Conservation (phyloP, 345 rosid species). For the Microcos paniculata region DNA sequence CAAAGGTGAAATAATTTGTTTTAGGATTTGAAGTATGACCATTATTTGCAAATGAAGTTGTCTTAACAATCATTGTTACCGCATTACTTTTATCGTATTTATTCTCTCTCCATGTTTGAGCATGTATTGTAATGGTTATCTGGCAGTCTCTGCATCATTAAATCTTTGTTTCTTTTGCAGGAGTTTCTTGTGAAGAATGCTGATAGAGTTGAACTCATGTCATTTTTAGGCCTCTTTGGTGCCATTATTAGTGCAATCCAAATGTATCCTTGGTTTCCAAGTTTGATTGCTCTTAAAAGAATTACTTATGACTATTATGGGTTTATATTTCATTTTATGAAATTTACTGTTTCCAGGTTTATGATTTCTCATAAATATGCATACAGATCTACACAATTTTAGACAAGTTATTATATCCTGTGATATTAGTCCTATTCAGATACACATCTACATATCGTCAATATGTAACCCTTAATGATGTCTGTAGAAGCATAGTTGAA, state of each 20-base stretch:
- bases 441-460: conserved; percentile 5
- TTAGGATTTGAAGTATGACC: neutral
- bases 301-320: neutral
- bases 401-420: neutral
- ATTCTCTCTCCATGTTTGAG: neutral
- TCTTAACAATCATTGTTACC: neutral
- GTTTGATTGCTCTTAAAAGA: conserved; percentile 5
- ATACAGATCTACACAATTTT: neutral
- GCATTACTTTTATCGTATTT: neutral
- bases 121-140: neutral
- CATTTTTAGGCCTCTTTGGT: conserved; percentile 78
- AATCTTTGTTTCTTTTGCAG: conserved; percentile 32
- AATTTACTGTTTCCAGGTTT: neutral
- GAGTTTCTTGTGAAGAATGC: conserved; percentile 85
- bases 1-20: neutral
- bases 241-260: conserved; percentile 80
- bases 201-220: conserved; percentile 73
- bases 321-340: neutral
- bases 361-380: neutral
- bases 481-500: conserved; percentile 73
- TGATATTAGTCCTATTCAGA: neutral
- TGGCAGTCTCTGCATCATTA: neutral
- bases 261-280: conserved; percentile 68
- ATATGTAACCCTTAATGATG: conserved; percentile 40
- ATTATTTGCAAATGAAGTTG: neutral